phyloP scores from a whole-genome alignment of 78 protist species.

The Dictyostelium firmibasis region DNA sequence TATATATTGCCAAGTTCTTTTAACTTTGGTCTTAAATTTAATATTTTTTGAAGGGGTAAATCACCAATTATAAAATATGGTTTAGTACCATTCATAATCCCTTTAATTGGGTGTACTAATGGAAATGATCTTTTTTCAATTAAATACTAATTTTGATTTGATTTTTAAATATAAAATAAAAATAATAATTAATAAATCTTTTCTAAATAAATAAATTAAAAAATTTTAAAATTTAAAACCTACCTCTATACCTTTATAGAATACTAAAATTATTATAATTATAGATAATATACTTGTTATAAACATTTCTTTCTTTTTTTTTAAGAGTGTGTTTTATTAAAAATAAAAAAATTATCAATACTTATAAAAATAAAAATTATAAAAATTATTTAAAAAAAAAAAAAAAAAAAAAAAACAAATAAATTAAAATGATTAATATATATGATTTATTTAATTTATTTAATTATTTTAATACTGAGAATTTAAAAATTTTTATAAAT shows the following conservation, averaged over 20 bases:
- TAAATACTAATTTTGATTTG: neutral
- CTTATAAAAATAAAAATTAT: neutral
- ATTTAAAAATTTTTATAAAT: too few species aligned
- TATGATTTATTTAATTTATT: too few species aligned
- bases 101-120: constrained; percentile 44
- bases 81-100: constrained; percentile 40
- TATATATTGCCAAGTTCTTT: neutral
- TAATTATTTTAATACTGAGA: neutral
- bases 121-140: neutral
- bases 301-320: neutral
- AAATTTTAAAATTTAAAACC: neutral
- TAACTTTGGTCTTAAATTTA: neutral
- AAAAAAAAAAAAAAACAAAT: neutral
- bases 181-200: too few species aligned
- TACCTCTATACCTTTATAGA: neutral
- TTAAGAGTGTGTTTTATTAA: neutral
- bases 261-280: neutral
- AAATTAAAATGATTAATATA: neutral
- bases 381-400: neutral
- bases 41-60: neutral
- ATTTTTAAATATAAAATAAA: too few species aligned
- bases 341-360: neutral
- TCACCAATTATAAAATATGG: constrained; percentile 44
- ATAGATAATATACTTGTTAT: neutral
- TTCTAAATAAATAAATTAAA: too few species aligned